Percentiles rank a stretch among this genome's conserved stretches.
Conservation (phyloP, 352 stramenopile species). For the Globisporangium abappressorium region DNA sequence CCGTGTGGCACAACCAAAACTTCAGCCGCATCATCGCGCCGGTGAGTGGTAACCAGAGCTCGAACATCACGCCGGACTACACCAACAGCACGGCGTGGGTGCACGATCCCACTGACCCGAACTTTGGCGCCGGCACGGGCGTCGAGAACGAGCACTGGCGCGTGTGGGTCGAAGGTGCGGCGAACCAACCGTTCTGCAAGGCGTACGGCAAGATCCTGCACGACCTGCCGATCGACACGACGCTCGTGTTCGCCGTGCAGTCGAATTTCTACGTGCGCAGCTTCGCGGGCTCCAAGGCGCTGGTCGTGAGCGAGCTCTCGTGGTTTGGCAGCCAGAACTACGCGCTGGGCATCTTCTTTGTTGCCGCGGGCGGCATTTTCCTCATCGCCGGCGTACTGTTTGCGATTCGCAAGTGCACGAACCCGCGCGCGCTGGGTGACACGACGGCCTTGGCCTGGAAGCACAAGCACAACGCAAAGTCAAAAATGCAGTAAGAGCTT, state of each 20-base stretch:
- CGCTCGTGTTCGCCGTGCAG: constrained; percentile 70
- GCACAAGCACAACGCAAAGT: constrained; percentile 20
- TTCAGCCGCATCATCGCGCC: constrained; percentile 72
- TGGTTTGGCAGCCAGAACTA: constrained; percentile 73
- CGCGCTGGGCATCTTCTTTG: constrained; percentile 50
- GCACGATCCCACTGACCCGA: constrained; percentile 41
- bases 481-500: not conserved
- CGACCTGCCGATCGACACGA: constrained; percentile 51
- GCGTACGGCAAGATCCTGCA: constrained; percentile 58
- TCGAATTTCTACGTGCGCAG: constrained; percentile 79
- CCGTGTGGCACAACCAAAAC: constrained; percentile 72
- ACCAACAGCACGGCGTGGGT: constrained; percentile 79
- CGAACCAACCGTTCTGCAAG: constrained; percentile 65
- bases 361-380: constrained; percentile 56
- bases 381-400: constrained; percentile 45
- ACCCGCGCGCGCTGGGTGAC: constrained; percentile 49
- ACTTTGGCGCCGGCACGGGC: constrained; percentile 40
- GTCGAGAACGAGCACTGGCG: constrained; percentile 78
- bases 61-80: constrained; percentile 55
- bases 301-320: constrained; percentile 58
- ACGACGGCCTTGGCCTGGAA: constrained; percentile 58
- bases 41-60: constrained; percentile 12
- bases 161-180: constrained; percentile 68
- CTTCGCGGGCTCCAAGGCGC: constrained; percentile 59
- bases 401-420: constrained; percentile 39